Percentiles rank a stretch among this genome's conserved stretches.
Evolutionary conservation across 2,329 filamentous ascomycete species (phyloP).

Genomic region (Pseudohalonectria lignicola): DNA sequence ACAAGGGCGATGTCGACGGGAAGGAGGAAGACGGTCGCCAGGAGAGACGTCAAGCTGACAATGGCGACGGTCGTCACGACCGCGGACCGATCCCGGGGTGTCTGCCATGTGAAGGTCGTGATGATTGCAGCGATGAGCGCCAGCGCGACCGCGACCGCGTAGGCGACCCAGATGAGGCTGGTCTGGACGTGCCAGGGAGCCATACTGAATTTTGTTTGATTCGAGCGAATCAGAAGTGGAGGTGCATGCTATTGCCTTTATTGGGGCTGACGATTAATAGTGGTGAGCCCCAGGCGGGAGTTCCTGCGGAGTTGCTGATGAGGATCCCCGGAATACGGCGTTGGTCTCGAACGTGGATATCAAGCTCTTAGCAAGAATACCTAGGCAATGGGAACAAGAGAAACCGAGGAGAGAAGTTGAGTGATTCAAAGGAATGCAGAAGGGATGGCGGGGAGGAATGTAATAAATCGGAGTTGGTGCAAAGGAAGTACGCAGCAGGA

Average conservation of each 20-base stretch:
- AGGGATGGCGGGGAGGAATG: no score
- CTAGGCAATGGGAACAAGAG: no score
- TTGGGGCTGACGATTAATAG: no score
- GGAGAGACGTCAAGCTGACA: slow-evolving; percentile 72
- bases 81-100: slow-evolving; percentile 72
- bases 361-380: no score
- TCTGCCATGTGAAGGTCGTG: slow-evolving; percentile 88
- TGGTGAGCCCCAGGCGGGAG: no score
- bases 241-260: not conserved
- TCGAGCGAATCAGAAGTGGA: not conserved
- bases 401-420: no score
- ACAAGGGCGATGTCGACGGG: slow-evolving; percentile 94
- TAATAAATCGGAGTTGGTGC: no score
- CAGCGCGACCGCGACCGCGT: slow-evolving; percentile 69
- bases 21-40: slow-evolving; percentile 84
- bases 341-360: no score
- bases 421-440: no score
- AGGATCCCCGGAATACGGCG: no score
- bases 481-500: no score
- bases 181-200: slow-evolving; percentile 60
- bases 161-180: slow-evolving; percentile 90
- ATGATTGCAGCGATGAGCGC: slow-evolving; percentile 68
- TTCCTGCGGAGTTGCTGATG: no score
- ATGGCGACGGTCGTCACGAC: slow-evolving; percentile 78
- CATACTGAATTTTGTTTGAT: not conserved